phyloP scores from a whole-genome alignment of 2,329 filamentous ascomycete genomes.

The Ceratocystis papillata region DNA sequence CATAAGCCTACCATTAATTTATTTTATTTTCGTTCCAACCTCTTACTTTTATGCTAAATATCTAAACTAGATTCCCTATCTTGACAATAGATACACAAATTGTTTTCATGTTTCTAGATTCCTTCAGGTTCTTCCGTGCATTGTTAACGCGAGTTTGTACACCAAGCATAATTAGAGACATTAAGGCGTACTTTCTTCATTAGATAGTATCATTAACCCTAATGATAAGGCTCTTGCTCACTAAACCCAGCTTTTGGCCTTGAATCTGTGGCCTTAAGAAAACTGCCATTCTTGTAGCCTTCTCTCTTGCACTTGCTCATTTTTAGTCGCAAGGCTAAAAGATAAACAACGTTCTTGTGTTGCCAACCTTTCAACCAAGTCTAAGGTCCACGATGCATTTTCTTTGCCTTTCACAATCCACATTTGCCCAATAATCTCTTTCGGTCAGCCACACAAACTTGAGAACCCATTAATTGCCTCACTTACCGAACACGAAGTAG shows the following conservation, averaged over 20 bases:
- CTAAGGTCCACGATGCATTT: background rate
- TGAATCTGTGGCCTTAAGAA: background rate
- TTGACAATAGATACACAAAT: background rate
- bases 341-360: background rate
- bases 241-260: background rate
- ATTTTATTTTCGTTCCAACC: background rate
- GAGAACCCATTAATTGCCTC: constrained; percentile 6
- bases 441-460: background rate
- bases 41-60: background rate
- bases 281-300: background rate
- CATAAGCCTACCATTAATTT: constrained; percentile 5
- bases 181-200: too few species aligned
- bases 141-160: too few species aligned
- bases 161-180: too few species aligned
- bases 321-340: background rate
- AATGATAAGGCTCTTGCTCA: background rate
- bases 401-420: background rate
- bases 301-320: background rate
- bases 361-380: background rate
- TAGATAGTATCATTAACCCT: background rate
- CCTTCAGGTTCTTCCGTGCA: too few species aligned
- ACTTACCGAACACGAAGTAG: background rate
- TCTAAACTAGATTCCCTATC: background rate
- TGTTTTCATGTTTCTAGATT: background rate
- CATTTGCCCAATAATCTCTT: background rate